Evolutionary conservation across 2,329 filamentous ascomycete genomes (phyloP), one percentile per base, ranked within the genome.

Genomic region (Lizonia empirigonia): DNA sequence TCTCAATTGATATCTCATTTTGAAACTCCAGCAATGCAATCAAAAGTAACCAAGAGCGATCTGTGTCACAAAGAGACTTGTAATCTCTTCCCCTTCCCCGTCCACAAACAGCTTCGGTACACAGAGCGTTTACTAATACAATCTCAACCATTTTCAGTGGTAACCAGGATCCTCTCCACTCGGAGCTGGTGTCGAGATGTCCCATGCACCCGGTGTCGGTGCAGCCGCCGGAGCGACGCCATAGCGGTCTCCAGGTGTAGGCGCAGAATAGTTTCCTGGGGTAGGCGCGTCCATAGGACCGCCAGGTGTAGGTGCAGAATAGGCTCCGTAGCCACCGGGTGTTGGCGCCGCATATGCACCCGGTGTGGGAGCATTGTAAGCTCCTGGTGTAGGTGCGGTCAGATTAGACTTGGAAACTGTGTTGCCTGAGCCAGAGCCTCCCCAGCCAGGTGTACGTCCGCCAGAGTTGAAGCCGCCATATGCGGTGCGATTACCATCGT

Each of bases 131-230:
- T 55, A 46, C 29, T 37, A 23, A 34, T 55, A 55, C 47, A 55
- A 33, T 44, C 34, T 48, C 19, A 12, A 18, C 12, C 6, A 13
- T 35, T 33, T 24, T 59, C 62, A 65, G 42, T 64, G 60, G 41
- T 65, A 65, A 1, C 62, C 57, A 7, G 60, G 63, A 30, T 66
- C 59, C 41, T 62, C 63, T 15, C 62, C 63, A 27, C 62, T 63
- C n/a, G 63, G 60, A 33, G 62, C 63, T 20, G 63, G 63, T 15
- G 63, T 66, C 5, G 76, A 77, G 4, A 85, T 85, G 2, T 83
- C 85, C 50, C 78, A 80, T 12, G 74, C 76, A 8, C 78, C 78
- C 4, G 85, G 85, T n/a, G 85, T 88, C 1, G 85, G 83, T 16
- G 49, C 49, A 12, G 34, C 49, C 18, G 85, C 85, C 24, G 69